Evolutionary conservation across 257 asterid genomes (phyloP).

Genomic region (Ophiorrhiza pumila): DNA sequence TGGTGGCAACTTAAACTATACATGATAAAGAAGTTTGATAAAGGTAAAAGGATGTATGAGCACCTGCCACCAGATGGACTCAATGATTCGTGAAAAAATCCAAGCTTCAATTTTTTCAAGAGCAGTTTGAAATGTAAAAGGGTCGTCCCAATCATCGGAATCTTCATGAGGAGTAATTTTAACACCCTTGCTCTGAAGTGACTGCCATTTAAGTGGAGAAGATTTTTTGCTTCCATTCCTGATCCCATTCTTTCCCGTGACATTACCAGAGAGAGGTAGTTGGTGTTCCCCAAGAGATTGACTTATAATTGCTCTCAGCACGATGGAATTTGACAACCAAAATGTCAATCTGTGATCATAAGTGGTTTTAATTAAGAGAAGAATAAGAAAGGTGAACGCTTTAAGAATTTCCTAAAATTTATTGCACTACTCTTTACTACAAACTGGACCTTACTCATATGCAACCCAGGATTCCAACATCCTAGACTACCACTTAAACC

Average conservation of each 20-base stretch:
- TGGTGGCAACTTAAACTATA: neutral
- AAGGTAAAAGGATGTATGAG: constrained; percentile 2
- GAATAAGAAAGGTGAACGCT: neutral
- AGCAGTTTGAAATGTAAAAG: constrained; percentile 45
- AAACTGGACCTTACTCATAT: neutral
- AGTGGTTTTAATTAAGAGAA: constrained; percentile 6
- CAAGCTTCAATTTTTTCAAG: constrained; percentile 68
- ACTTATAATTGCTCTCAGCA: constrained; percentile 60
- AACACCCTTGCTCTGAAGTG: constrained; percentile 33
- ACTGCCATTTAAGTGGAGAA: constrained; percentile 52
- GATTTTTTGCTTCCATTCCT: constrained; percentile 32
- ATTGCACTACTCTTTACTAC: neutral
- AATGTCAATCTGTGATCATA: constrained; percentile 61
- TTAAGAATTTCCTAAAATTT: neutral
- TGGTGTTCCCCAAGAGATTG: constrained; percentile 38
- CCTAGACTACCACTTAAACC: neutral
- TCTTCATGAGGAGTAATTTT: constrained; percentile 28
- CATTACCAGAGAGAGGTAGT: constrained; percentile 32
- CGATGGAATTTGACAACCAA: constrained; percentile 74
- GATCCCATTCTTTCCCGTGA: constrained; percentile 19
- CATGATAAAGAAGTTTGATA: neutral
- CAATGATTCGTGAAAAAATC: constrained; percentile 72
- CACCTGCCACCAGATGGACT: constrained; percentile 98
- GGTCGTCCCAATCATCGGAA: constrained; percentile 55
- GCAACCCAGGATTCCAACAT: neutral